phyloP scores from a whole-genome alignment of 2,329 filamentous ascomycete genomes.

The Diplocarpon mali region DNA sequence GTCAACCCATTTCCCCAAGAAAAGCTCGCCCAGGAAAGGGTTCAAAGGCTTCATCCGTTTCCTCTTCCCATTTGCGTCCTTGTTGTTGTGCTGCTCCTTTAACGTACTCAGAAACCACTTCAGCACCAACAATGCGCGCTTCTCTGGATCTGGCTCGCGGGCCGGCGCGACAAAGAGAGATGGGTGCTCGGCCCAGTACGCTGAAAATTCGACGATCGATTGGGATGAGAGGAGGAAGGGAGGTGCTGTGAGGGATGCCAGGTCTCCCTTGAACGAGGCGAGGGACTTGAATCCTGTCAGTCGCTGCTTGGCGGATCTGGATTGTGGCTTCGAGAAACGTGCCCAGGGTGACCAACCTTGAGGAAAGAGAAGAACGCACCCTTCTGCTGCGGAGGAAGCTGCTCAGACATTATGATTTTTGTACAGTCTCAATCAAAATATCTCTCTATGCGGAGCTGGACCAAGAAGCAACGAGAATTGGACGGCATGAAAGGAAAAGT shows the following conservation, averaged over 20 bases:
- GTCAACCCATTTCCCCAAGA: conserved; percentile 82
- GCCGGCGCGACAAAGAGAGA: conserved; percentile 71
- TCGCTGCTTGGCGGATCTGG: not conserved
- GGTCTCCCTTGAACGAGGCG: conserved; percentile 71
- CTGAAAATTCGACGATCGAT: conserved; percentile 68
- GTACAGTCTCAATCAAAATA: not conserved
- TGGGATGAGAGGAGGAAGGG: conserved; percentile 75
- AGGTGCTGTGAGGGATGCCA: conserved; percentile 68
- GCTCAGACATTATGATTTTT: conserved; percentile 13
- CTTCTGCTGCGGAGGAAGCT: conserved; percentile 18
- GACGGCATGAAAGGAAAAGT: no score
- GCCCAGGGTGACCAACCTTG: conserved; percentile 15
- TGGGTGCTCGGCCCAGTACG: conserved; percentile 75
- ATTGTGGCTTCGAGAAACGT: not conserved
- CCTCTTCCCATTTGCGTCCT: conserved; percentile 55
- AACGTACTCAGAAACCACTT: conserved; percentile 94
- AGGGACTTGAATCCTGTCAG: conserved; percentile 42
- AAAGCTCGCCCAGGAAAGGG: conserved; percentile 88
- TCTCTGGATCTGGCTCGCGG: conserved; percentile 64
- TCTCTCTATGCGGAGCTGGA: not conserved
- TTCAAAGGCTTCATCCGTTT: conserved; percentile 97
- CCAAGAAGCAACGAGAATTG: no score
- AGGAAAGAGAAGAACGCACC: conserved; percentile 25
- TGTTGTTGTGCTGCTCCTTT: conserved; percentile 65
- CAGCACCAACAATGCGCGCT: conserved; percentile 74